phyloP scores from a whole-genome alignment of 2,329 filamentous ascomycete species.

The Penicillium sp. region DNA sequence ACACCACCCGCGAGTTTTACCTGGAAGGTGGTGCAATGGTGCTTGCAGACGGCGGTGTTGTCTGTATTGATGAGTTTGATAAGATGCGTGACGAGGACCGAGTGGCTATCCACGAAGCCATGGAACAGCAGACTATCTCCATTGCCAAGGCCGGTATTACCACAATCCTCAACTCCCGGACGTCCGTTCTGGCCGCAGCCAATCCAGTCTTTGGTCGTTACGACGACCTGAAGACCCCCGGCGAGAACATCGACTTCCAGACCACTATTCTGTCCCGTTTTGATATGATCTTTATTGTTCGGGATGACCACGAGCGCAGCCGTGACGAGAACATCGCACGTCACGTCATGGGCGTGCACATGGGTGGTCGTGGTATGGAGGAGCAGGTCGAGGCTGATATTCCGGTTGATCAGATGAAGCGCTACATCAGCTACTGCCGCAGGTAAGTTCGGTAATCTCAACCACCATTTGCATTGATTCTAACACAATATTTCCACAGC shows the following conservation, averaged over 20 bases:
- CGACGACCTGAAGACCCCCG: constrained; percentile 94
- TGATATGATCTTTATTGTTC: constrained; percentile 99
- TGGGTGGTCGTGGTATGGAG: constrained; percentile 80
- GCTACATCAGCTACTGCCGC: constrained; percentile 96
- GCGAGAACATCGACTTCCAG: constrained; percentile 99
- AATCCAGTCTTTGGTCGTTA: constrained; percentile 98
- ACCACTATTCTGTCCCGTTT: constrained; percentile 97
- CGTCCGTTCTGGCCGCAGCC: constrained; percentile 89
- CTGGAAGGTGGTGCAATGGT: constrained; percentile 99
- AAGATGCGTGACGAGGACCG: constrained; percentile 99
- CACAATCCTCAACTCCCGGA: constrained; percentile 93
- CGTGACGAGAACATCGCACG: constrained; percentile 92
- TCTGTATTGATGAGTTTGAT: constrained; percentile 99
- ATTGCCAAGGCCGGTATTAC: constrained; percentile 99
- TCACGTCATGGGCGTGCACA: constrained; percentile 97
- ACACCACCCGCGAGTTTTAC: constrained; percentile 91
- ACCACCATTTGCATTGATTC: background rate
- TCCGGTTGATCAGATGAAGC: constrained; percentile 92
- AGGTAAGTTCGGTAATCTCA: constrained; percentile 58
- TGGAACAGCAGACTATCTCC: constrained; percentile 99
- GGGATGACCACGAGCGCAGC: constrained; percentile 84
- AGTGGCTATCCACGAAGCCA: constrained; percentile 97
- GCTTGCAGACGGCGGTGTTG: constrained; percentile 90
- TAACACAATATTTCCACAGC: constrained; percentile 44
- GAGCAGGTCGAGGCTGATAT: constrained; percentile 85